A percentile compares a stretch with the other conserved stretches of the same genome.
These are phyloP conservation scores for Exophiala spinifera DNA, from an alignment of 2,329 filamentous ascomycete species.

Conservation along the genomic window DNA sequence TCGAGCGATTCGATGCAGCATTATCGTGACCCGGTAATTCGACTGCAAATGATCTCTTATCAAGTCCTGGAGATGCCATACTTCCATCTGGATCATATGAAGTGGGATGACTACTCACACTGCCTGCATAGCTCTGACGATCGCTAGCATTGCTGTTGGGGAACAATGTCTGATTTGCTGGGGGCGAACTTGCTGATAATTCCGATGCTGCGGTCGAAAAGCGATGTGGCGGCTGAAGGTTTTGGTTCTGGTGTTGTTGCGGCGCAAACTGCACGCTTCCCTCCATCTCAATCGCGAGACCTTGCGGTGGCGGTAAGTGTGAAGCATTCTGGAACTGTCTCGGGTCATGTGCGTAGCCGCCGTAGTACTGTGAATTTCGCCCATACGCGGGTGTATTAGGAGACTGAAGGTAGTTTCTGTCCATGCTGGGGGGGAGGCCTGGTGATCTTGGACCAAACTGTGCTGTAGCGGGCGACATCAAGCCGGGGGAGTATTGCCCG, in stretches of 20 bases:
- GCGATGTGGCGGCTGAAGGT: conserved; percentile 11
- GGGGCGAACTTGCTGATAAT: conserved; percentile 19
- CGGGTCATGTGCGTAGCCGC: conserved; percentile 14
- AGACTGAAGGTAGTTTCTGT: neutral
- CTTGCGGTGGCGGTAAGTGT: conserved; percentile 9
- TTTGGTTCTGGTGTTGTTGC: conserved; percentile 5
- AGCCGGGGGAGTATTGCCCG: conserved; percentile 19
- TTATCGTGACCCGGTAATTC: conserved; percentile 15
- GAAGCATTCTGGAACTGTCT: conserved; percentile 17
- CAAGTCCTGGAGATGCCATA: conserved; percentile 16
- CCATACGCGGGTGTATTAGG: conserved; percentile 13
- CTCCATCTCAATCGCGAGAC: conserved; percentile 29
- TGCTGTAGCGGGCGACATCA: conserved; percentile 13
- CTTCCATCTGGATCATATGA: conserved; percentile 9
- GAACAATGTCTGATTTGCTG: conserved; percentile 16
- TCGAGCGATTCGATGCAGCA: conserved; percentile 8
- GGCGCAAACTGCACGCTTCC: conserved; percentile 20
- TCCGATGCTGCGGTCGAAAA: conserved; percentile 21
- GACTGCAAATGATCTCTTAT: conserved; percentile 20
- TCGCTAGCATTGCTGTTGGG: conserved; percentile 17
- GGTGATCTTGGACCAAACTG: conserved; percentile 5
- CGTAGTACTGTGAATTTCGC: conserved; percentile 18
- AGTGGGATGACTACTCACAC: conserved; percentile 20
- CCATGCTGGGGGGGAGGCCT: neutral
- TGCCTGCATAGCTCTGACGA: conserved; percentile 21